Percentiles rank a stretch among this genome's conserved stretches.
These are phyloP conservation scores for Mycosphaerelloides madeirae DNA, from an alignment of 2,329 filamentous ascomycete genomes.

Conservation along the genomic window DNA sequence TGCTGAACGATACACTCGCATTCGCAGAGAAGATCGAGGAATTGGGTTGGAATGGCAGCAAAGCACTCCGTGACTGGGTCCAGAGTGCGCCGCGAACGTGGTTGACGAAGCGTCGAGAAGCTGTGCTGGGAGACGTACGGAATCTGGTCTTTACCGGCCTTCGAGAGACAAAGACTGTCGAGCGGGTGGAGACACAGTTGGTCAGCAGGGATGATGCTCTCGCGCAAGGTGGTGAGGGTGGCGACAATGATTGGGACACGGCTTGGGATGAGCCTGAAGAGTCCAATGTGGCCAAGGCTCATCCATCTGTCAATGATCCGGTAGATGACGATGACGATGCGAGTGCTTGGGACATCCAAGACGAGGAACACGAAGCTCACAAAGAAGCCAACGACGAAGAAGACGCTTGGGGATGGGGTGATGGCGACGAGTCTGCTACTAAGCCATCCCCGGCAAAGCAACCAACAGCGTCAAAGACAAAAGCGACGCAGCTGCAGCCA, in stretches of 20 bases:
- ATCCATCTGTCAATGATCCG: conserved; percentile 12
- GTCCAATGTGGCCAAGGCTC: conserved; percentile 12
- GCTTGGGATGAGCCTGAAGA: conserved; percentile 70
- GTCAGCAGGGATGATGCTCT: conserved; percentile 64
- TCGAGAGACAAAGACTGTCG: conserved; percentile 64
- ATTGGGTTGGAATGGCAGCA: conserved; percentile 58
- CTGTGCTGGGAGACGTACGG: conserved; percentile 69
- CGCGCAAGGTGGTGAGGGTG: conserved; percentile 40
- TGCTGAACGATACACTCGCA: conserved; percentile 58
- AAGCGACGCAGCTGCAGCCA: conserved; percentile 22
- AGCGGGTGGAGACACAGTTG: conserved; percentile 78
- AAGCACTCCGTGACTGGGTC: conserved; percentile 72
- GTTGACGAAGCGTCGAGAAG: conserved; percentile 78
- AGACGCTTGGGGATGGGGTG: conserved; percentile 84
- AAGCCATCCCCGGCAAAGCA: conserved; percentile 18
- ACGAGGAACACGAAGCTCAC: conserved; percentile 25
- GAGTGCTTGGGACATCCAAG: conserved; percentile 46
- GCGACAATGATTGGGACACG: conserved; percentile 65
- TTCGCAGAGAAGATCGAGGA: conserved; percentile 62
- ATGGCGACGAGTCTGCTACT: conserved; percentile 49
- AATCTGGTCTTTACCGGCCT: conserved; percentile 63
- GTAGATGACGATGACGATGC: conserved; percentile 44
- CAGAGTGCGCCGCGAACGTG: conserved; percentile 75
- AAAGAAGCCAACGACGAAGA: conserved; percentile 35
- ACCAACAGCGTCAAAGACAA: conserved; percentile 20